Evolutionary conservation across 345 rosid genomes (phyloP).

Genomic region (Toxicodendron radicans): DNA sequence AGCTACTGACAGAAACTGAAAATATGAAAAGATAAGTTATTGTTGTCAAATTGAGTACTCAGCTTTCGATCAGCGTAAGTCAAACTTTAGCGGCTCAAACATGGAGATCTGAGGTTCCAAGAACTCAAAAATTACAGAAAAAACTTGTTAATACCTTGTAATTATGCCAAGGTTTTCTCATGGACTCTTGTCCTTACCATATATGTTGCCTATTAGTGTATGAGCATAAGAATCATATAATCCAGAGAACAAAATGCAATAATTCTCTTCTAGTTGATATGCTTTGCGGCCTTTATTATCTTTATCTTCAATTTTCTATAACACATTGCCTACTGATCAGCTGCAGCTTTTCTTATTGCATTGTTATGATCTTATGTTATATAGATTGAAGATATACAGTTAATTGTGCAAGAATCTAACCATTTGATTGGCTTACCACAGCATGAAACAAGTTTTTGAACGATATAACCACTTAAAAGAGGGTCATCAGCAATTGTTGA

Average conservation of each 20-base stretch:
- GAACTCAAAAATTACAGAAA: too few relatives aligned
- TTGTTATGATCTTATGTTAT: not conserved
- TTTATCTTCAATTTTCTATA: not conserved
- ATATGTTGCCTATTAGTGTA: too few relatives aligned
- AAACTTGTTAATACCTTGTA: too few relatives aligned
- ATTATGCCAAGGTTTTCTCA: too few relatives aligned
- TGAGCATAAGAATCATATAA: not conserved
- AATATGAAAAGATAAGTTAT: too few relatives aligned
- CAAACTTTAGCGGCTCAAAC: not conserved
- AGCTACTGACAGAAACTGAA: too few relatives aligned
- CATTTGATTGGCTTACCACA: constrained; percentile 30
- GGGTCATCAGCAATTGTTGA: constrained; percentile 51
- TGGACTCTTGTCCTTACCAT: too few relatives aligned
- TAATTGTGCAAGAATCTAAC: constrained; percentile 14
- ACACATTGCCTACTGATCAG: not conserved
- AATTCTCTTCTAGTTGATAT: not conserved
- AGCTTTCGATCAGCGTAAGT: not conserved
- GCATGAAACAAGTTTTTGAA: constrained; percentile 68
- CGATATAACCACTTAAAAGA: constrained; percentile 61
- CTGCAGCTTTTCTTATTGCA: not conserved
- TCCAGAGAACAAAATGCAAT: too few relatives aligned
- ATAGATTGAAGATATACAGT: not conserved
- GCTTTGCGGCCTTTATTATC: not conserved
- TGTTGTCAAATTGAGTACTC: too few relatives aligned
- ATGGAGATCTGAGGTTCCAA: not conserved